Evolutionary conservation across 208 protist species (phyloP).

Genomic region (Herpetomonas tarakana): DNA sequence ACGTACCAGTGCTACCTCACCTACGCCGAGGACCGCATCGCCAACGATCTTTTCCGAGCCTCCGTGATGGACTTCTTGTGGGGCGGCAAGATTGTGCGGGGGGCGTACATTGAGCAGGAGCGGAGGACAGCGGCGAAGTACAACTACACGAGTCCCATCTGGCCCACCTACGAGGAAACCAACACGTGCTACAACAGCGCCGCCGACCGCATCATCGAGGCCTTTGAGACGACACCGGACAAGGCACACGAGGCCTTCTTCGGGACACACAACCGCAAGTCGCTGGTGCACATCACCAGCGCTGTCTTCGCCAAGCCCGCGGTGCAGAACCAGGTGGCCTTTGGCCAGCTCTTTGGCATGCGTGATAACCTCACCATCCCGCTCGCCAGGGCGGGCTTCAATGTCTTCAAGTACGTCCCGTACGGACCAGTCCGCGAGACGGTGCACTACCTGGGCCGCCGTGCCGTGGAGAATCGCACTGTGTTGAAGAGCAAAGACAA

Average conservation of each 20-base stretch:
- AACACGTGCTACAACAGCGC: constrained; percentile 85
- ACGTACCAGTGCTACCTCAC: constrained; percentile 98
- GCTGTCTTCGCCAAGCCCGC: constrained; percentile 50
- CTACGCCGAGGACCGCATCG: constrained; percentile 81
- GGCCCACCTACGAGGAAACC: constrained; percentile 90
- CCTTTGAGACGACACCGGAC: constrained; percentile 44
- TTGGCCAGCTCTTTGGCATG: constrained; percentile 97
- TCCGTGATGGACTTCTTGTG: constrained; percentile 82
- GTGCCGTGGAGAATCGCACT: constrained; percentile 94
- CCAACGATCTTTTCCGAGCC: constrained; percentile 85
- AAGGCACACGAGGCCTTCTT: constrained; percentile 78
- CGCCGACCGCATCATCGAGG: constrained; percentile 62
- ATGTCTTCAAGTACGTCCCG: constrained; percentile 95
- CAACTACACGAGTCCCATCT: constrained; percentile 87
- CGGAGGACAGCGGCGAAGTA: constrained; percentile 66
- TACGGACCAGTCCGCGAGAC: constrained; percentile 96
- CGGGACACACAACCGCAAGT: constrained; percentile 93
- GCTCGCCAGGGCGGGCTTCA: constrained; percentile 82
- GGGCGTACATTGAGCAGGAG: constrained; percentile 95
- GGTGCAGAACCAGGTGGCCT: constrained; percentile 51
- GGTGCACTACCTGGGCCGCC: constrained; percentile 94
- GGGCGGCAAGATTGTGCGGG: constrained; percentile 95
- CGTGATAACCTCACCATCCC: constrained; percentile 94
- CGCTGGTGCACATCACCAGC: constrained; percentile 67
- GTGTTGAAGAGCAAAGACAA: constrained; percentile 51